Base-by-base conservation (phyloP, 805 yeast genomes). In the Wickerhamomyces ciferrii region DNA sequence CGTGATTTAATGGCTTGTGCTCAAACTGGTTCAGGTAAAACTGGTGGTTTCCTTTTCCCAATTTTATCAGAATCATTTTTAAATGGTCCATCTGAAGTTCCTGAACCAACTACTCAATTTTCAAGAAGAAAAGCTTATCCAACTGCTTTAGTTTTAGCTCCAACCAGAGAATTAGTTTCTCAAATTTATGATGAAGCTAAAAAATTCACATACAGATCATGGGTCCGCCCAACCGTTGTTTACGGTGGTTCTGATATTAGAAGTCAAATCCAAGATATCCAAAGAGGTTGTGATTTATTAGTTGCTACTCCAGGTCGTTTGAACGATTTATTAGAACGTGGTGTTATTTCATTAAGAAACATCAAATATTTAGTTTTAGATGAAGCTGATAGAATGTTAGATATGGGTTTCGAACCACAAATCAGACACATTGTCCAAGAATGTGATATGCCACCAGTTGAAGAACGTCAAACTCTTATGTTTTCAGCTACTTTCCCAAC, bases 391-490 rank as follows among this genome's bases (percentile, higher is more conserved):
- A 88, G 99, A 78, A 94, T 94, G 99, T 83, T 94, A 74, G 99
- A 94, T 82, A 94, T 94, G 98, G 99, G 99, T 80, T 94, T 94
- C 75, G 99, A 94, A 77, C 97, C 97, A 55, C 99, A 94, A 79
- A 94, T 94, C 67, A 88, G 99, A 81, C 87, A 90, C 69, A 92
- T 94, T 64, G 99, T 94, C 52, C 95, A 92, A 71, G 96, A 87
- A 56, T 91, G 95, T 76, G 98, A 90, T 69, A 94, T 94, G 99
- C 97, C 99, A 52, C 83, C 76, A 54, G 95, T 87, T 47, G 74
- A 79, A 50, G 78, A 85, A 61, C 86, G 99, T 76, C 99, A 94
- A 75, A 94, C 99, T 36, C 81, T 94, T 62, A 88, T 94, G 96
- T 94, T 94, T 74, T 88, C 97, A 35, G 99, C 99, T 60, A 94